phyloP scores from a whole-genome alignment of 2,329 filamentous ascomycete genomes.

The Alternaria sp. region DNA sequence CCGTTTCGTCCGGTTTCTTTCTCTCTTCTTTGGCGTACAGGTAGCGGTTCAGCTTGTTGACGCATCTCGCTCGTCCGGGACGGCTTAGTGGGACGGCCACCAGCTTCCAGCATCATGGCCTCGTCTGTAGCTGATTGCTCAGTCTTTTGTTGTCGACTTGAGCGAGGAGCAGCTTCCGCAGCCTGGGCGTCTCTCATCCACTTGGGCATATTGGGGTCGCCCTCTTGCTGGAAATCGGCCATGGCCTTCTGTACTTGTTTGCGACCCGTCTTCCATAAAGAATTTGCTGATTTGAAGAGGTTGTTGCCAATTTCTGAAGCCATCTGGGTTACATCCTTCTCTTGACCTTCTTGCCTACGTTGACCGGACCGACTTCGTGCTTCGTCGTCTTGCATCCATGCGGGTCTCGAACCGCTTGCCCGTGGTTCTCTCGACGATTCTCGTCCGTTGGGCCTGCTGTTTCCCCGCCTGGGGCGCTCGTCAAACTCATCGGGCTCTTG shows the following conservation, averaged over 20 bases:
- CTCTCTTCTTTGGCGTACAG: slow-evolving; percentile 38
- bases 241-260: slow-evolving; percentile 94
- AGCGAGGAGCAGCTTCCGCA: slow-evolving; percentile 35
- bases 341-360: slow-evolving; percentile 62
- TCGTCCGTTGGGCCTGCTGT: slow-evolving; percentile 41
- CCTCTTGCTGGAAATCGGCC: slow-evolving; percentile 78
- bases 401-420: slow-evolving; percentile 56
- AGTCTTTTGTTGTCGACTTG: slow-evolving; percentile 34
- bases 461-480: slow-evolving; percentile 37
- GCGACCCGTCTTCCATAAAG: slow-evolving; percentile 91
- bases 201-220: slow-evolving; percentile 82
- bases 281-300: slow-evolving; percentile 92
- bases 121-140: slow-evolving; percentile 57
- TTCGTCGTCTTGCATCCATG: slow-evolving; percentile 70
- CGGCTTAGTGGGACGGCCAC: slow-evolving; percentile 63
- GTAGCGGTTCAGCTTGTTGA: slow-evolving; percentile 35
- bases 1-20: slow-evolving; percentile 37
- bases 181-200: slow-evolving; percentile 85
- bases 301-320: slow-evolving; percentile 84
- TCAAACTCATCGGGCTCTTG: slow-evolving; percentile 37
- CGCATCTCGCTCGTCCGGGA: slow-evolving; percentile 39
- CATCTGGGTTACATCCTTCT: slow-evolving; percentile 79
- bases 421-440: slow-evolving; percentile 46
- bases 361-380: slow-evolving; percentile 59
- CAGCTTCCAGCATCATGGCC: slow-evolving; percentile 80